Evolutionary conservation across 164 flowering plant species (phyloP), one percentile per base, ranked within the genome.

Genomic region (Taxillus chinensis): DNA sequence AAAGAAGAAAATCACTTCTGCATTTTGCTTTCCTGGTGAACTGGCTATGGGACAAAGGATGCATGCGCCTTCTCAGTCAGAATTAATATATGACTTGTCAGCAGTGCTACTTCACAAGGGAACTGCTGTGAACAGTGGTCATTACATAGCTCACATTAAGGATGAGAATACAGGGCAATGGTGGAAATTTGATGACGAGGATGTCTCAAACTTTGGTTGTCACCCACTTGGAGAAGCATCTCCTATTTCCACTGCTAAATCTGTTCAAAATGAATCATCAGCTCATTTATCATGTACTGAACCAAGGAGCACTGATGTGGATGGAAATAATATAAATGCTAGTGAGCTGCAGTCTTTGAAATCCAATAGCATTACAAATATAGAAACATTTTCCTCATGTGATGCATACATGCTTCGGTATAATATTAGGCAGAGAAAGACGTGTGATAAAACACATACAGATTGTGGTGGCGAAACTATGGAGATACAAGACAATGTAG

Each of bases 131-230:
- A 87, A 91, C 59, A 86, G 95, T 79, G 99, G 99, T 41, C 99
- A 95, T 70, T 95, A 95, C 70, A 68, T 90, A 39, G 97, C 95
- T 57, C 89, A 86, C 70, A 89, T 95, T 59, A 91, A 83, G 78
- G 93, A 95, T 78, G 84, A 77, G 57, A 77, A 67, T 50, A 82
- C 87, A 9, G 95, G 91, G 43, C 77, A 73, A 55, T 95, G 99
- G 99, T 95, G 99, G 99, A 87, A 91, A 73, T 91, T 95, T 77
- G 97, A 95, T 74, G 97, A 95, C 73, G 99, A 91, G 72, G 75
- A 71, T 64, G 97, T 95, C 27, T 83, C 95, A 39, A 78, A 80
- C 57, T 74, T 91, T 56, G 99, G 97, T 57, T 51, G 43, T 58
- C 87, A 87, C 49, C 99, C 99, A 41, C 89, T 95, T 76, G 95